phyloP scores from a whole-genome alignment of 2,329 filamentous ascomycete genomes.

The Ceratocystis albifundus region DNA sequence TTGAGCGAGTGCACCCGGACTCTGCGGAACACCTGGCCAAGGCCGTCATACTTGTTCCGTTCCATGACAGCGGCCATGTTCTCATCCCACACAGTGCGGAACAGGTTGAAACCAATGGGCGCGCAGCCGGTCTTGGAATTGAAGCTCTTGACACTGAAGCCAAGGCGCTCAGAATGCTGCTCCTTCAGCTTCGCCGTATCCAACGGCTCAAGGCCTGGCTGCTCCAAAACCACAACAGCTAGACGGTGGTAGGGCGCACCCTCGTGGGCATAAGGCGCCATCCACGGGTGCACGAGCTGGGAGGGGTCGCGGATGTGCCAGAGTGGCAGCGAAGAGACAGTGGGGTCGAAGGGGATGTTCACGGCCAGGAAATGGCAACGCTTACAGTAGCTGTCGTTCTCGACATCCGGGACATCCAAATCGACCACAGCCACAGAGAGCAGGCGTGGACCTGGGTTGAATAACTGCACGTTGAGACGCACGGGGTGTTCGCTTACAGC shows the following conservation, averaged over 20 bases:
- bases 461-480: slow-evolving; percentile 71
- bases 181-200: slow-evolving; percentile 48
- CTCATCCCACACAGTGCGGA: slow-evolving; percentile 84
- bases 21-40: slow-evolving; percentile 73
- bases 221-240: slow-evolving; percentile 71
- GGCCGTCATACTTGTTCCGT: slow-evolving; percentile 59
- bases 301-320: slow-evolving; percentile 45
- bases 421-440: slow-evolving; percentile 80
- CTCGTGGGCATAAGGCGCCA: slow-evolving; percentile 78
- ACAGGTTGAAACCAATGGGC: slow-evolving; percentile 74
- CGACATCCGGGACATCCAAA: slow-evolving; percentile 73
- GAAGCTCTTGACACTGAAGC: slow-evolving; percentile 65
- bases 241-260: slow-evolving; percentile 85
- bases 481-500: slow-evolving; percentile 60
- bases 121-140: slow-evolving; percentile 55
- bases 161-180: slow-evolving; percentile 45
- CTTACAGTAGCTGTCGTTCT: slow-evolving; percentile 62
- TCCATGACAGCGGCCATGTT: slow-evolving; percentile 79
- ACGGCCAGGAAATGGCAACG: slow-evolving; percentile 79
- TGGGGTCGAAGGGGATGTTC: slow-evolving; percentile 45
- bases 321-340: slow-evolving; percentile 52
- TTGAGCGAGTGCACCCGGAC: slow-evolving; percentile 61
- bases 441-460: slow-evolving; percentile 67
- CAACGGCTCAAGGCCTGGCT: slow-evolving; percentile 49
- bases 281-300: slow-evolving; percentile 68